Conservation (phyloP, 345 rosid species). For the Eucalyptus curtisii region DNA sequence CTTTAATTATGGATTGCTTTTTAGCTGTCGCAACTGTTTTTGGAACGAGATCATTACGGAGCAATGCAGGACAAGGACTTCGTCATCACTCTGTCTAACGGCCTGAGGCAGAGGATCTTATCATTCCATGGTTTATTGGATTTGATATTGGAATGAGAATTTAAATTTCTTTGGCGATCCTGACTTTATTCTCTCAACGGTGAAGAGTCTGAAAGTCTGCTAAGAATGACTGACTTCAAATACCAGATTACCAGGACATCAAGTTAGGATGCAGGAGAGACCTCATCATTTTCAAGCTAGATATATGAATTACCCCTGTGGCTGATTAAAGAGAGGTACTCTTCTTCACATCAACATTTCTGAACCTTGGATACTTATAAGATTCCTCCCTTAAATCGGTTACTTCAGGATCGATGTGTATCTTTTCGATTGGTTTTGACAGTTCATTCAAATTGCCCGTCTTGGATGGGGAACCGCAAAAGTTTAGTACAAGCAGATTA, state of each 20-base stretch:
- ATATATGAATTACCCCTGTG: constrained; percentile 21
- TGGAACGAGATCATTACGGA: background rate
- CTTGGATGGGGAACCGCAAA: background rate
- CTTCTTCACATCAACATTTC: constrained; percentile 15
- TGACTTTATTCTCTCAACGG: too few relatives aligned
- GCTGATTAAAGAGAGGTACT: constrained; percentile 11
- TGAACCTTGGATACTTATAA: constrained; percentile 9
- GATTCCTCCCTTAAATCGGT: constrained; percentile 16
- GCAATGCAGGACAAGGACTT: background rate
- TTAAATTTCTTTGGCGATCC: background rate
- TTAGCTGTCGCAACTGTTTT: background rate
- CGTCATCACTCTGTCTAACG: background rate
- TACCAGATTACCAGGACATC: background rate
- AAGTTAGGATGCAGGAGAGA: background rate
- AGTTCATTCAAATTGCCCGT: background rate
- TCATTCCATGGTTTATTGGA: background rate
- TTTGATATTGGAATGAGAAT: background rate
- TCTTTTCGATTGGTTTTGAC: background rate
- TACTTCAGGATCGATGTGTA: background rate
- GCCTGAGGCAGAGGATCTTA: background rate
- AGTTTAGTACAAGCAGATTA: background rate
- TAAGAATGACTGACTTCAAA: background rate
- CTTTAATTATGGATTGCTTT: too few relatives aligned
- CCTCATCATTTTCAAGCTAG: constrained; percentile 35
- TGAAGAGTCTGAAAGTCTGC: too few relatives aligned